These are phyloP conservation scores for Ogataea corticis DNA, from an alignment of 805 yeast species.

Conservation along the genomic window DNA sequence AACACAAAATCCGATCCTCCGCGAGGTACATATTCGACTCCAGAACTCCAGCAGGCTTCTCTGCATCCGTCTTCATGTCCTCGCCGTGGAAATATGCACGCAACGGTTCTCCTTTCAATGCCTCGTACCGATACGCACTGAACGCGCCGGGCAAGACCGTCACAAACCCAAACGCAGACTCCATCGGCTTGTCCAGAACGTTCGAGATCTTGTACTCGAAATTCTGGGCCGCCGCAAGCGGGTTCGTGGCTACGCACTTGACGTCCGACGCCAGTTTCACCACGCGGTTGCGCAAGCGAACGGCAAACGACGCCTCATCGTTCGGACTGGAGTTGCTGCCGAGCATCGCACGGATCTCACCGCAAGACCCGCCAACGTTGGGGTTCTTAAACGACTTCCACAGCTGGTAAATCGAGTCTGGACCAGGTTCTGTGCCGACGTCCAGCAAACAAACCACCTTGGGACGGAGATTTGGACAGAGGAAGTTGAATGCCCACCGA, in stretches of 20 bases:
- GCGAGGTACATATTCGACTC: constrained; percentile 96
- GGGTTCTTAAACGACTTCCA: constrained; percentile 85
- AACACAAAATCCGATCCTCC: constrained; percentile 93
- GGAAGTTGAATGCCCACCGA: constrained; percentile 93
- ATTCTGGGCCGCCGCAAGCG: constrained; percentile 92
- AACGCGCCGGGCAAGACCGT: constrained; percentile 96
- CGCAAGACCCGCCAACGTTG: constrained; percentile 95
- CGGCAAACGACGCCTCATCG: constrained; percentile 29
- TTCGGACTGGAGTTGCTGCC: constrained; percentile 33
- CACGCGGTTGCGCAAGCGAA: constrained; percentile 35
- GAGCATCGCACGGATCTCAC: constrained; percentile 81
- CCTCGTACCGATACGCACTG: constrained; percentile 85
- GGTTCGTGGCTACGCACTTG: constrained; percentile 58
- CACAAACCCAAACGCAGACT: constrained; percentile 89
- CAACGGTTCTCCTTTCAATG: constrained; percentile 77
- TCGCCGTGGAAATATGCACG: constrained; percentile 94
- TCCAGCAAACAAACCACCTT: constrained; percentile 80
- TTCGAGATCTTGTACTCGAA: constrained; percentile 96
- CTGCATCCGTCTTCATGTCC: constrained; percentile 56
- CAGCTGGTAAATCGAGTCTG: constrained; percentile 80
- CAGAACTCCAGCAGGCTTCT: constrained; percentile 76
- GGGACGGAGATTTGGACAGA: constrained; percentile 80
- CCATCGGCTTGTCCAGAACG: constrained; percentile 92
- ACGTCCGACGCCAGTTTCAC: constrained; percentile 47
- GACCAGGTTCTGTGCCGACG: constrained; percentile 92